These are phyloP conservation scores for Thecamonas trahens DNA, from an alignment of 78 protist species.

Conservation along the genomic window DNA sequence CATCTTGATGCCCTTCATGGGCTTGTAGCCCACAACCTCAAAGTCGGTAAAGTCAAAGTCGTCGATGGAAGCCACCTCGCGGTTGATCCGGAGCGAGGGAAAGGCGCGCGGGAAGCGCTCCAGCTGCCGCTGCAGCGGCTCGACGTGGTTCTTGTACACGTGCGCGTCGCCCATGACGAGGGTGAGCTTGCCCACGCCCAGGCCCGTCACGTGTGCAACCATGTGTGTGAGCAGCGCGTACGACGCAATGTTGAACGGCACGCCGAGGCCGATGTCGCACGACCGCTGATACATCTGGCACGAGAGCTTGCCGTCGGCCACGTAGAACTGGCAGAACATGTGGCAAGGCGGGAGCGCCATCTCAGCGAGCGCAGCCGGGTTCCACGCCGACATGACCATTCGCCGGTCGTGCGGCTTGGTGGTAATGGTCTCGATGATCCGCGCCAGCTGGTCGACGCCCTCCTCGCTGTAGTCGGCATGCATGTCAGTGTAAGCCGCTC, in stretches of 20 bases:
- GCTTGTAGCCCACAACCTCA: slow-evolving; percentile 45
- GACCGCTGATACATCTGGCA: slow-evolving; percentile 73
- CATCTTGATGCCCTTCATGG: slow-evolving; percentile 50
- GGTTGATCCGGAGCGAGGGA: slow-evolving; percentile 28
- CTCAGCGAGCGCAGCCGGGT: slow-evolving; percentile 59
- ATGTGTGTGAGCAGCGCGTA: slow-evolving; percentile 69
- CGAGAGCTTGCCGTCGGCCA: slow-evolving; percentile 37
- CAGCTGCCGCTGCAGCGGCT: slow-evolving; percentile 61
- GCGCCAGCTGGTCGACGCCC: slow-evolving; percentile 70
- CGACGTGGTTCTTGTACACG: slow-evolving; percentile 79
- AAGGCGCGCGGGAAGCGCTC: slow-evolving; percentile 48
- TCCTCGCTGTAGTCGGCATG: slow-evolving; percentile 72
- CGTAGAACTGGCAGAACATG: slow-evolving; percentile 71
- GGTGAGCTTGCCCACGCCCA: slow-evolving; percentile 73
- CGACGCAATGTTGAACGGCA: slow-evolving; percentile 91
- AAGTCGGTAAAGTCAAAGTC: slow-evolving; percentile 40
- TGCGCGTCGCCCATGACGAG: slow-evolving; percentile 86
- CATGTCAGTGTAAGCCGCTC: slow-evolving; percentile 72
- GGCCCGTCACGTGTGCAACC: slow-evolving; percentile 58
- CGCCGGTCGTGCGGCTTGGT: slow-evolving; percentile 69
- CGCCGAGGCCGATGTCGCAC: slow-evolving; percentile 79
- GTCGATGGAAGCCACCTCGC: slow-evolving; percentile 33
- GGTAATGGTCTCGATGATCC: slow-evolving; percentile 40
- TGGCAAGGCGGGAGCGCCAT: slow-evolving; percentile 96
- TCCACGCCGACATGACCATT: slow-evolving; percentile 82